Base-by-base conservation (phyloP, 1,284 basidiomycete species). In the Naganishia sp. region DNA sequence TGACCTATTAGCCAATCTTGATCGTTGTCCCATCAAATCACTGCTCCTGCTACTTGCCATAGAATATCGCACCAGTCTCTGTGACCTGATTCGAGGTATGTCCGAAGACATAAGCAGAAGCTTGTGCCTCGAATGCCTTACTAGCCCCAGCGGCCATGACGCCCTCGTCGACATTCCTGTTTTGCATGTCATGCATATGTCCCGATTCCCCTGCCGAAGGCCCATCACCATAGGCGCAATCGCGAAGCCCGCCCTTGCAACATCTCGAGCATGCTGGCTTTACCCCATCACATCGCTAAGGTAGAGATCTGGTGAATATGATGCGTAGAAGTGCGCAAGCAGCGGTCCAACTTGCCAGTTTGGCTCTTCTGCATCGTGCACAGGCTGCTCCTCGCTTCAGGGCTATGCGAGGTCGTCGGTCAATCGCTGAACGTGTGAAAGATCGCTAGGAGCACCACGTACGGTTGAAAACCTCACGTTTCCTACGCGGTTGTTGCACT, bases 391-490 rank as follows among this genome's bases (percentile, higher is more conserved):
- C 58, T 43, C 58, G 39, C 28, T 50, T 61, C 35, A 61, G 28
- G 25, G 58, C 58, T 61, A 39, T 7, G 41, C 3, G 32, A 5
- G 18, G 35, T 5, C 18, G 9, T 13, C 13, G 6, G 32, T 61
- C 32, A 61, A 25, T 23, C 39, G 35, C 11, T 41, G n/a, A 32
- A 3, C 1, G 17, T 25, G 39, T 18, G 17, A 15, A 17, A 13
- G 31, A n/a, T 17, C 39, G 7, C 7, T n/a, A 4, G 17, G 21
- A 1, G 21, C 3, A 18, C 2, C 1, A 54, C 57, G 10, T 61
- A 61, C 58, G 58, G 42, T 61, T 61, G 39, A 61, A 61, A 9
- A 61, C 58, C 42, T 61, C 47, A 42, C 47, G 58, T 51, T 61
- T 61, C 41, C 58, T 41, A 3, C 58, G 47, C 15, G 47, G 15